Evolutionary conservation across 139 green algal genomes (phyloP), one percentile per base, ranked within the genome.

Genomic region (Closterium sp.): DNA sequence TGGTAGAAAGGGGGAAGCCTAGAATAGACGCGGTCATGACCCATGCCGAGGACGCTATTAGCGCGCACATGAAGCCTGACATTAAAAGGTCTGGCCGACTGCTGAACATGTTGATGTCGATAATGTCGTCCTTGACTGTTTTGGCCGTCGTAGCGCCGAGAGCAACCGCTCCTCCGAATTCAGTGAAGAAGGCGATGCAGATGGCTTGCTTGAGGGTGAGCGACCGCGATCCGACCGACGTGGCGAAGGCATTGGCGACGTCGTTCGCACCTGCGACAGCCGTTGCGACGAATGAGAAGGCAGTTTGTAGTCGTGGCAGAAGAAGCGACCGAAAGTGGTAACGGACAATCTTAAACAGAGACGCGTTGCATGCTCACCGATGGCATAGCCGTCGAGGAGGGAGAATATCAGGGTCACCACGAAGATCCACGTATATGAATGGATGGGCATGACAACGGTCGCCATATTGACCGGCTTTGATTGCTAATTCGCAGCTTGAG

Each of bases 1-100:
- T 96, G 27, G 95, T 96, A 13, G 93, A 95, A 2, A 96, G 92
- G 32, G 94, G 94, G 91, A 96, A 94, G n/a, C 85, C 93, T 85
- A 89, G 87, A 22, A 31, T 91, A 38, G 91, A 91, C 31, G 92
- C 92, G 30, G 95, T 32, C n/a, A 96, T 92, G 92, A 96, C 86
- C 93, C 95, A 96, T 22, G 94, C 38, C 17, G 90, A 86, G 4
- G 93, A 95, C 13, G 92, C 88, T 28, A 94, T 45, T 45, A 96
- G 89, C 4, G 92, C 92, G 90, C 92, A 95, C 24, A 95, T 73
- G 90, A 96, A 95, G 42, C 91, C 95, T 89, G 88, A 86, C 94
- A 95, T 95, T 90, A 95, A 93, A 31, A 96, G 30, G 31, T 93
- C 91, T 94, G 93, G 34, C 86, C 34, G 32, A 9, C 7, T 31